These are phyloP conservation scores for Kodamaea arcana DNA, from an alignment of 1,139 yeast species.

Conservation along the genomic window DNA sequence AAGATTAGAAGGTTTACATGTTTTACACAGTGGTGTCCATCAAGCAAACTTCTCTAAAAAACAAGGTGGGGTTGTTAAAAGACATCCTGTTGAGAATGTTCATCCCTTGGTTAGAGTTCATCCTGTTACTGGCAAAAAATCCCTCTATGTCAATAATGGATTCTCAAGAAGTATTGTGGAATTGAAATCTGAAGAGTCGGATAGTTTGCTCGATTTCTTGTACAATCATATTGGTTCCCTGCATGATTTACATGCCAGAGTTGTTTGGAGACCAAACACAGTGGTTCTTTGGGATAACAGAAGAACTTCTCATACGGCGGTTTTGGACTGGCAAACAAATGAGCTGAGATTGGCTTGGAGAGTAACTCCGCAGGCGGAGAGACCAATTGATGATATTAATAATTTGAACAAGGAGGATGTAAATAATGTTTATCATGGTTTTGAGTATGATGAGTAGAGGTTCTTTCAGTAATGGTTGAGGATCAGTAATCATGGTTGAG, in stretches of 20 bases:
- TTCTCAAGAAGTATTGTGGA: slow-evolving; percentile 25
- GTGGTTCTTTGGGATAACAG: slow-evolving; percentile 26
- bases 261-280: slow-evolving; percentile 49
- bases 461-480: no score
- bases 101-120: slow-evolving; percentile 27
- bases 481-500: no score
- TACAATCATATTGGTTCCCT: slow-evolving; percentile 25
- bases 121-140: slow-evolving; percentile 25
- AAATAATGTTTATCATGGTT: slow-evolving; percentile 9
- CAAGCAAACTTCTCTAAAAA: slow-evolving; percentile 19
- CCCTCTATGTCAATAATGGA: slow-evolving; percentile 22
- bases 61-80: slow-evolving; percentile 23
- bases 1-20: slow-evolving; percentile 24
- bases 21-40: slow-evolving; percentile 22
- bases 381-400: slow-evolving; percentile 20
- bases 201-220: slow-evolving; percentile 20
- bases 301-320: slow-evolving; percentile 20
- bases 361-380: slow-evolving; percentile 23
- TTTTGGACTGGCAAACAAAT: slow-evolving; percentile 21
- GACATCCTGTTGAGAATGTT: slow-evolving; percentile 25
- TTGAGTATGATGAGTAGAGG: no score
- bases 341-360: slow-evolving; percentile 22
- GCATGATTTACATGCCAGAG: slow-evolving; percentile 54
- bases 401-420: slow-evolving; percentile 16
- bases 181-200: slow-evolving; percentile 26